These are phyloP conservation scores for Lasiodiplodia theobromae DNA, from an alignment of 2,329 filamentous ascomycete genomes.

Conservation along the genomic window DNA sequence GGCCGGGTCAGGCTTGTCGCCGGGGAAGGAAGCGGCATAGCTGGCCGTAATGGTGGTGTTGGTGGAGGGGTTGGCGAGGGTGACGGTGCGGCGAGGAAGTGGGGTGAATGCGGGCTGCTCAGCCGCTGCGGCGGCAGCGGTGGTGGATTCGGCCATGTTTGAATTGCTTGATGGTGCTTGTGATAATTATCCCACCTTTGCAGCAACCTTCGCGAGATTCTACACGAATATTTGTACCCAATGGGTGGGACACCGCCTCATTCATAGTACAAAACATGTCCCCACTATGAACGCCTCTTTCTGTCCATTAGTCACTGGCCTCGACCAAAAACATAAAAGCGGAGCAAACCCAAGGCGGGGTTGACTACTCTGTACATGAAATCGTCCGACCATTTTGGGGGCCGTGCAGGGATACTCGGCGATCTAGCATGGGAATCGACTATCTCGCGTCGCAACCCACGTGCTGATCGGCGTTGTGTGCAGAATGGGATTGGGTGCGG, in stretches of 20 bases:
- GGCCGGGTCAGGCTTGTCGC: neutral
- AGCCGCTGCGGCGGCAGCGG: neutral
- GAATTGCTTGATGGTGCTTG: neutral
- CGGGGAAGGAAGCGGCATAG: neutral
- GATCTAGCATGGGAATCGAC: neutral
- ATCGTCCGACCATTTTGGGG: neutral
- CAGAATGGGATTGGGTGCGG: too few species aligned
- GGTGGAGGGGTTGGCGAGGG: neutral
- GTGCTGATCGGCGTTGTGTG: neutral
- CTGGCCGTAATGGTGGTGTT: constrained; percentile 10
- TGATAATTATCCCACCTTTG: too few species aligned
- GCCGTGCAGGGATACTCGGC: neutral
- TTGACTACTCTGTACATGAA: constrained; percentile 1
- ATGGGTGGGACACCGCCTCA: neutral
- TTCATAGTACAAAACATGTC: neutral
- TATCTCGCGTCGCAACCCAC: neutral
- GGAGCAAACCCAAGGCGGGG: neutral
- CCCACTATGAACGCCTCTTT: neutral
- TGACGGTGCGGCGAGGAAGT: constrained; percentile 2
- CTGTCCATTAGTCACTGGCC: neutral
- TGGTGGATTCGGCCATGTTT: neutral
- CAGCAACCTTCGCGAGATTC: neutral
- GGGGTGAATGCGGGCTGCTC: neutral
- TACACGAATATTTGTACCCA: neutral
- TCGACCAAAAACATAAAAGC: neutral